A percentile compares a stretch with the other conserved stretches of the same genome.
Evolutionary conservation across 768 basidiomycete genomes (phyloP).

Genomic region (Russula emetica): DNA sequence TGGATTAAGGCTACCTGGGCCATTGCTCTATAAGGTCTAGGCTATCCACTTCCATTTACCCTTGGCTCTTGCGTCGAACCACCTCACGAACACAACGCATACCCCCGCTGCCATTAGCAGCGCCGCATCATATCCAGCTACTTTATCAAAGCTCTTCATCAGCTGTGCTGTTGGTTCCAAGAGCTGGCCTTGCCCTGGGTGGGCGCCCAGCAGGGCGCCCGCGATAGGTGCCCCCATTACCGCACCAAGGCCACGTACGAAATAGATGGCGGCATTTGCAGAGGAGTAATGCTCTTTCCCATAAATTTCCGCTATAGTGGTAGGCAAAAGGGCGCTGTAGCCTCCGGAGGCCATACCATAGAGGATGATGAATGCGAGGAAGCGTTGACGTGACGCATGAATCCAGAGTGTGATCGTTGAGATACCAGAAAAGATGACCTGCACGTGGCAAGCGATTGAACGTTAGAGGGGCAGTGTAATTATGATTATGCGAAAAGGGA

Average conservation of each 20-base stretch:
- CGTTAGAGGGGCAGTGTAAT: neutral
- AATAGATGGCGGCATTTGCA: constrained; percentile 42
- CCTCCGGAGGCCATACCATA: constrained; percentile 45
- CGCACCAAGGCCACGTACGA: constrained; percentile 41
- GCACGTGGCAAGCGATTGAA: neutral
- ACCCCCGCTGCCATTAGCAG: constrained; percentile 38
- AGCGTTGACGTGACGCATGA: constrained; percentile 37
- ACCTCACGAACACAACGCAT: constrained; percentile 42
- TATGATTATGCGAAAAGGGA: neutral
- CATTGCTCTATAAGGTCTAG: constrained; percentile 22
- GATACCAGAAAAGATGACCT: constrained; percentile 41
- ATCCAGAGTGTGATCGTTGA: constrained; percentile 44
- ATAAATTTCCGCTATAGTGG: constrained; percentile 43
- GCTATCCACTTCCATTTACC: constrained; percentile 42
- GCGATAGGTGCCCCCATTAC: constrained; percentile 43
- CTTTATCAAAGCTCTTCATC: constrained; percentile 36
- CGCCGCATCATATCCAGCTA: constrained; percentile 39
- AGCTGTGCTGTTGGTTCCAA: constrained; percentile 21
- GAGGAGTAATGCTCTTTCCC: constrained; percentile 42
- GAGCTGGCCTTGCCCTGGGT: constrained; percentile 23
- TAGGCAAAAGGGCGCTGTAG: constrained; percentile 44
- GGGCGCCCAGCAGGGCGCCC: constrained; percentile 39
- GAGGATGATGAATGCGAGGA: constrained; percentile 40
- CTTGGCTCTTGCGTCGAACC: constrained; percentile 41
- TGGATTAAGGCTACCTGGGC: constrained; percentile 4